Evolutionary conservation across 2,329 filamentous ascomycete species (phyloP).

Genomic region (Xylaria sp.): DNA sequence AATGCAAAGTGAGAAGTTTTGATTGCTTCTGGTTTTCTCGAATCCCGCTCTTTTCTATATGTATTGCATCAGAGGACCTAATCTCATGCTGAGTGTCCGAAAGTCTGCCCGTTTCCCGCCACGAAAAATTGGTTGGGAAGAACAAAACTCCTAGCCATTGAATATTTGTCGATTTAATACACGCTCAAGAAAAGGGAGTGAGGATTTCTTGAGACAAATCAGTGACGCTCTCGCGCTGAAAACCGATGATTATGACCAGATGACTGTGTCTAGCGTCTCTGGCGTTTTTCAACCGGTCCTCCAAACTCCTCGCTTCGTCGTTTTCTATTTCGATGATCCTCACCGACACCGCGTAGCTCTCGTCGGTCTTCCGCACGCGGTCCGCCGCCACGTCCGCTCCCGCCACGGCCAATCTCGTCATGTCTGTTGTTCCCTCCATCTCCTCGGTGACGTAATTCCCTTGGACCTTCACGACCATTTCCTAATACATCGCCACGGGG

Average conservation of each 20-base stretch:
- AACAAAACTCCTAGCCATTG: slow-evolving; percentile 26
- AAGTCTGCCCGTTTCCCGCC: slow-evolving; percentile 13
- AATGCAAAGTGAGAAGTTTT: slow-evolving; percentile 12
- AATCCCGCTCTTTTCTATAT: slow-evolving; percentile 23
- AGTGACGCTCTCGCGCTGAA: slow-evolving; percentile 6
- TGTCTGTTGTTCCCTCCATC: slow-evolving; percentile 48
- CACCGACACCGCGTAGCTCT: slow-evolving; percentile 50
- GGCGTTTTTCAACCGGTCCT: slow-evolving; percentile 61
- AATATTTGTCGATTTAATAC: slow-evolving; percentile 32
- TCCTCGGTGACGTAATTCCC: slow-evolving; percentile 50
- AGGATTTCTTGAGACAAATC: slow-evolving; percentile 20
- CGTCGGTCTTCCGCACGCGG: slow-evolving; percentile 52
- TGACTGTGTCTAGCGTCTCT: slow-evolving; percentile 56
- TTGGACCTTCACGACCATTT: slow-evolving; percentile 43
- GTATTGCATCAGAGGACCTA: slow-evolving; percentile 17
- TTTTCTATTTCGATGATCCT: slow-evolving; percentile 55
- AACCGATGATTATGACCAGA: slow-evolving; percentile 1
- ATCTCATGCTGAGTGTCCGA: slow-evolving; percentile 4
- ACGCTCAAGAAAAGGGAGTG: slow-evolving; percentile 26
- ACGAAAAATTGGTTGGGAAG: slow-evolving; percentile 16
- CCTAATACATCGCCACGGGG: slow-evolving; percentile 43
- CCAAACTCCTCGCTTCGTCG: slow-evolving; percentile 62
- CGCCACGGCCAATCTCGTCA: slow-evolving; percentile 49
- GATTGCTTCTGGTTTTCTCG: slow-evolving; percentile 21
- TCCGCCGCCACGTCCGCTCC: slow-evolving; percentile 51